These are phyloP conservation scores for Pseudozyma thailandica DNA, from an alignment of 1,284 basidiomycete species.

Conservation along the genomic window DNA sequence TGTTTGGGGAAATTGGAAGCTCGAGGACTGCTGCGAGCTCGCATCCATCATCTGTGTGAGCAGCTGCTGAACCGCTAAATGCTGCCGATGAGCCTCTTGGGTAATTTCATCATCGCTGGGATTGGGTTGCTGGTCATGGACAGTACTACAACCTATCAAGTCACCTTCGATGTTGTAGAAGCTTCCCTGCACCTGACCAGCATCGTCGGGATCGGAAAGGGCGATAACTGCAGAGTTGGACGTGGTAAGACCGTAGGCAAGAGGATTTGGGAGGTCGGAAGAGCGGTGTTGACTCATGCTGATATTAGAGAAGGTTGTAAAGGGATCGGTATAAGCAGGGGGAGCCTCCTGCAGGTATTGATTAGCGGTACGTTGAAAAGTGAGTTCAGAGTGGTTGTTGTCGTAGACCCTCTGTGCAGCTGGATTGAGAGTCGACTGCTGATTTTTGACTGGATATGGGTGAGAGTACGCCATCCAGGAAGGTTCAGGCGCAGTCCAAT, in stretches of 20 bases:
- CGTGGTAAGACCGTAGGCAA: not conserved
- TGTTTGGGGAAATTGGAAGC: not conserved
- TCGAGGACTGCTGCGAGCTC: not conserved
- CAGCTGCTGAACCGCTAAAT: slow-evolving; percentile 17
- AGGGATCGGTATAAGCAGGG: not conserved
- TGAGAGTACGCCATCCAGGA: slow-evolving; percentile 6
- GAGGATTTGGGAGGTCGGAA: not conserved
- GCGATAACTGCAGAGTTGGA: slow-evolving; percentile 23
- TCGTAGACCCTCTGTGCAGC: not conserved
- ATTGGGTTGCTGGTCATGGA: not conserved
- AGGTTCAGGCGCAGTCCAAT: slow-evolving; percentile 24
- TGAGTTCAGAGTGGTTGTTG: not conserved
- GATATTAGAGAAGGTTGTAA: not conserved
- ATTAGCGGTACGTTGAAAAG: not conserved
- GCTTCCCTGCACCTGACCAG: slow-evolving; percentile 13
- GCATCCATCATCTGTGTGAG: slow-evolving; percentile 17
- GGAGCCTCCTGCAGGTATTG: not conserved
- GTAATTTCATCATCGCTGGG: not conserved
- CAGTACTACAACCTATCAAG: slow-evolving; percentile 11
- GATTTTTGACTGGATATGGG: not conserved
- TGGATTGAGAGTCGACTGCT: not conserved
- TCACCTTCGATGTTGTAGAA: slow-evolving; percentile 22
- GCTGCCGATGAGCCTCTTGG: slow-evolving; percentile 22
- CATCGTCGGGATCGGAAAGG: slow-evolving; percentile 17
- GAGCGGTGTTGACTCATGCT: not conserved